Percentiles rank a stretch among this genome's conserved stretches.
Evolutionary conservation across 1,139 yeast species (phyloP).

Genomic region (Sugiyamaella pinicola): DNA sequence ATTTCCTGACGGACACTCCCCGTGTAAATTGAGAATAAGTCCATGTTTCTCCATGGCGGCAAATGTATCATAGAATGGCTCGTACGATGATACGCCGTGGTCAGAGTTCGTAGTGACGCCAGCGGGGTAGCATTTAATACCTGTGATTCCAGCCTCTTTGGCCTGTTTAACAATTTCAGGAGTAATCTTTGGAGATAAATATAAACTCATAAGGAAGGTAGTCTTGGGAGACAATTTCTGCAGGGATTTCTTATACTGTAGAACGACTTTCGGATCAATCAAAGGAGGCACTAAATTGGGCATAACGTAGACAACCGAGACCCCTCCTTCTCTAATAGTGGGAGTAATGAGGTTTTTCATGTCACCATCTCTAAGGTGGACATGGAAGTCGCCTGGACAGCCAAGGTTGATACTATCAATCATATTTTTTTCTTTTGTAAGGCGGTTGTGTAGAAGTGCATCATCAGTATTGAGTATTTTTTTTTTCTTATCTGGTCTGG

Average conservation of each 20-base stretch:
- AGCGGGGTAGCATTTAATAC: slow-evolving; percentile 94
- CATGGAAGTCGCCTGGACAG: slow-evolving; percentile 92
- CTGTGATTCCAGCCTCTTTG: slow-evolving; percentile 67
- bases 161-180: slow-evolving; percentile 84
- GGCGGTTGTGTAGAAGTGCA: not conserved
- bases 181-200: slow-evolving; percentile 73
- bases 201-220: slow-evolving; percentile 87
- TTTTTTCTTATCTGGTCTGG: not conserved
- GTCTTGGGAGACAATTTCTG: slow-evolving; percentile 77
- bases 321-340: slow-evolving; percentile 85
- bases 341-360: slow-evolving; percentile 95
- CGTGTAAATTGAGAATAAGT: slow-evolving; percentile 84
- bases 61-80: slow-evolving; percentile 83
- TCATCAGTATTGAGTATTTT: no score
- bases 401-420: slow-evolving; percentile 59
- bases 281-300: slow-evolving; percentile 94
- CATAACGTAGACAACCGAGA: slow-evolving; percentile 90
- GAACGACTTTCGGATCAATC: slow-evolving; percentile 73
- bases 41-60: slow-evolving; percentile 79
- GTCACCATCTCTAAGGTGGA: slow-evolving; percentile 87
- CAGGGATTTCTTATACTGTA: slow-evolving; percentile 65
- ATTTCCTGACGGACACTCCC: slow-evolving; percentile 78
- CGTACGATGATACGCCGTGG: slow-evolving; percentile 88
- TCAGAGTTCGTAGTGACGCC: slow-evolving; percentile 98
- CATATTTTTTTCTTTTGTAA: slow-evolving; percentile 12